Conservation (phyloP, 169 alveolate species). For the Plasmodium ovale region DNA sequence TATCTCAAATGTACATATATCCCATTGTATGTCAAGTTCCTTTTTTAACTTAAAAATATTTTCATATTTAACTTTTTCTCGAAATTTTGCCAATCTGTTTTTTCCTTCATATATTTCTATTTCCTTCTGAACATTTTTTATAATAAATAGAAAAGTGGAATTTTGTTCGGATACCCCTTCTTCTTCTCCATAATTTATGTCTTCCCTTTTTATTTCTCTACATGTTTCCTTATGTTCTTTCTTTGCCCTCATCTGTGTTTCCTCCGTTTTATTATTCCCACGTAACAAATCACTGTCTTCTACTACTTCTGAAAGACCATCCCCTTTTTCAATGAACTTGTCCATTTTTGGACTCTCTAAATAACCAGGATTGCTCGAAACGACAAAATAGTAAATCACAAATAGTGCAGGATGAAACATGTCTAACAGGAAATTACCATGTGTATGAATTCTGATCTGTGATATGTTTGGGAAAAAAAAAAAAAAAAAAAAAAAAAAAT, state of each 20-base stretch:
- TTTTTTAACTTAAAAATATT: constrained; percentile 26
- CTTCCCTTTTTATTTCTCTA: neutral
- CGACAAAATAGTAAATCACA: constrained; percentile 34
- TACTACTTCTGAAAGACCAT: neutral
- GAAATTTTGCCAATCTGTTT: constrained; percentile 10
- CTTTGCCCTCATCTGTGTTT: neutral
- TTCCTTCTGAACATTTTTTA: constrained; percentile 33
- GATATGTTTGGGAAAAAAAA: neutral
- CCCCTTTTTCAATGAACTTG: neutral
- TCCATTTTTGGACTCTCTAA: neutral
- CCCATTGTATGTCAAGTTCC: constrained; percentile 6
- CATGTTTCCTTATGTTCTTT: neutral
- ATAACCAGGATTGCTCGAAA: constrained; percentile 64
- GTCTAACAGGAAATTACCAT: neutral
- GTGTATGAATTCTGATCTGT: constrained; percentile 7
- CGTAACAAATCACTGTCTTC: neutral
- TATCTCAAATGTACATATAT: constrained; percentile 12
- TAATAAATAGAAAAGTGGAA: constrained; percentile 12
- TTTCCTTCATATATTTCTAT: constrained; percentile 40
- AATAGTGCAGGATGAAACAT: constrained; percentile 32
- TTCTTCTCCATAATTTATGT: neutral
- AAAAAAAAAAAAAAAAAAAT: constrained; percentile 14
- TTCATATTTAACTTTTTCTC: constrained; percentile 15
- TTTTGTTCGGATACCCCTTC: constrained; percentile 2
- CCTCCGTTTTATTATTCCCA: neutral